Base-by-base conservation (phyloP, 495 filamentous ascomycete species). In the Talaromyces thailandensis region DNA sequence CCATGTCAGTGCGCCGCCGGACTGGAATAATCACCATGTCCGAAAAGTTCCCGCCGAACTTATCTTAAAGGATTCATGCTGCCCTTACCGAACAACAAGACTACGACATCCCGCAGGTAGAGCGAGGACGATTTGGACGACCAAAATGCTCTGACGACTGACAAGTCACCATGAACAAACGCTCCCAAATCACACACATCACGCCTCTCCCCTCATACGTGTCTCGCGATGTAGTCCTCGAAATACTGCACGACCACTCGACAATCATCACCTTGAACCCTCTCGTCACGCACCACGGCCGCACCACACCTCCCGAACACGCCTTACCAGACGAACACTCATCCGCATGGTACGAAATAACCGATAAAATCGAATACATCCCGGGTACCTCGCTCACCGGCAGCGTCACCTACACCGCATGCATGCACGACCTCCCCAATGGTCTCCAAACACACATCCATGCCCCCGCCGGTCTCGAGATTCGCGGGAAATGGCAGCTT, bases 211-310 rank as follows among this genome's bases (percentile, higher is more conserved):
- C 90, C 0, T 59, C 80, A n/a, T 77, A 77, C 55, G 81, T 92
- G 57, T 78, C 83, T 21, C 84, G 88, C 32, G 76, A 87, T 65
- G 81, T 81, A 12, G 90, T 90, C 26, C 68, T 92, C 63, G 77
- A 82, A 26, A 86, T 87, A 23, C 81, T 93, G 6, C 88, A 90
- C 71, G 81, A 84, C 67, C 88, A 92, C 68, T 71, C 77, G 45
- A 85, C 84, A 62, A 92, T 94, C 82, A 93, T 93, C 66, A 86
- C 90, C 50, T 77, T 92, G 26, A 94, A 92, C 70, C 90, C 90
- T 0, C 80, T 93, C 6, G 88, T 94, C 56, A 82, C 87, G 52
- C 82, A 87, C 40, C 82, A 88, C 45, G 80, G 86, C 61, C 79
- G 79, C 0, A 86, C 87, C 70, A 78, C 78, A 24, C 77, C 88